Percentiles rank a stretch among this genome's conserved stretches.
Conservation (phyloP, 2,329 filamentous ascomycete genomes). For the Trichocomaceae sp. region DNA sequence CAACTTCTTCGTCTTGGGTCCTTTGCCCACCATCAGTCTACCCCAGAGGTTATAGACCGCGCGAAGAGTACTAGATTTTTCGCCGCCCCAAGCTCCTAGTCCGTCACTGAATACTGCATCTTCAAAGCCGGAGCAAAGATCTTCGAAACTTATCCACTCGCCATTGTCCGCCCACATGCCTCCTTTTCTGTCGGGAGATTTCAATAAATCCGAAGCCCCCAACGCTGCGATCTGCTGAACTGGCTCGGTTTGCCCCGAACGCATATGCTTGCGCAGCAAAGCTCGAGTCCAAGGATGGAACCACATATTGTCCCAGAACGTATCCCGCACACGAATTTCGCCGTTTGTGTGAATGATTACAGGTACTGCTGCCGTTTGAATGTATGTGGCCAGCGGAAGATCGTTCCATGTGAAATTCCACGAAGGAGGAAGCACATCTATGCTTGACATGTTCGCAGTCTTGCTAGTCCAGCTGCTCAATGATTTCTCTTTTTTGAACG, state of each 20-base stretch:
- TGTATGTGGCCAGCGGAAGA: slow-evolving; percentile 43
- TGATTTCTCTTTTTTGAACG: slow-evolving; percentile 29
- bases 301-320: slow-evolving; percentile 45
- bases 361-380: slow-evolving; percentile 43
- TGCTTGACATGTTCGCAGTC: slow-evolving; percentile 29
- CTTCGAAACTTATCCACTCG: slow-evolving; percentile 45
- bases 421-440: slow-evolving; percentile 40
- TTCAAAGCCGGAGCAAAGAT: slow-evolving; percentile 42
- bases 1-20: slow-evolving; percentile 17
- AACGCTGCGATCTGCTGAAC: slow-evolving; percentile 39
- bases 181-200: slow-evolving; percentile 46
- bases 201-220: slow-evolving; percentile 45
- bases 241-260: slow-evolving; percentile 36
- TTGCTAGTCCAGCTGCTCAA: slow-evolving; percentile 22
- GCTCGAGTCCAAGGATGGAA: slow-evolving; percentile 44
- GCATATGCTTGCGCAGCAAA: slow-evolving; percentile 45
- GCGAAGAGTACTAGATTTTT: slow-evolving; percentile 24
- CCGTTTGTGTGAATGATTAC: slow-evolving; percentile 39
- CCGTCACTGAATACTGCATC: slow-evolving; percentile 45
- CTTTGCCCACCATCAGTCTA: slow-evolving; percentile 30
- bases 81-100: slow-evolving; percentile 36
- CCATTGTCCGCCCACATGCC: slow-evolving; percentile 49
- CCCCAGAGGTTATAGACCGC: slow-evolving; percentile 37
- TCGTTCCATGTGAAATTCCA: slow-evolving; percentile 36
- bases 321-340: slow-evolving; percentile 25